phyloP scores from a whole-genome alignment of 306 rosid genomes.

The Comarum palustre region DNA sequence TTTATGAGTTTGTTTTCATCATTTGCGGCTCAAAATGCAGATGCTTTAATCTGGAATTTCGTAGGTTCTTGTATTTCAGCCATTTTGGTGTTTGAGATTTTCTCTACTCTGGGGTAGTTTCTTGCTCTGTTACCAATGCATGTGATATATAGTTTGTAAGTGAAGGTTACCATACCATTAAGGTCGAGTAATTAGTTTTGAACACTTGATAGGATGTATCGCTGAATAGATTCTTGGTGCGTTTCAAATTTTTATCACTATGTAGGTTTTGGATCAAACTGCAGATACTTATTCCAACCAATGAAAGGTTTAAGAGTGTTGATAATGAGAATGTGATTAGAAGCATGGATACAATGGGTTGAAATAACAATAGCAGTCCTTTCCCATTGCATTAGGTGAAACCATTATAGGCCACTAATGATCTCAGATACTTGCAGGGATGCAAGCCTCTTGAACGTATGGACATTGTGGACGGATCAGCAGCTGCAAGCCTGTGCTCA shows the following conservation, averaged over 20 bases:
- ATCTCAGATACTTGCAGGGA: conserved; percentile 52
- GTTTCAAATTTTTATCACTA: not conserved
- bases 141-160: not conserved
- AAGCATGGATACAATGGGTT: not conserved
- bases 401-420: conserved; percentile 1
- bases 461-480: conserved; percentile 60
- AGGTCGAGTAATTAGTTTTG: not conserved
- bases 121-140: not conserved
- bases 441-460: conserved; percentile 68
- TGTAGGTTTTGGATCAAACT: not conserved
- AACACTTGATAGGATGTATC: not conserved
- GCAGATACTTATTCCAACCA: not conserved
- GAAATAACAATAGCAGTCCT: not conserved
- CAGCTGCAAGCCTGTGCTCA: conserved; percentile 64
- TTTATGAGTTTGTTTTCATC: conserved; percentile 18
- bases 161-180: not conserved
- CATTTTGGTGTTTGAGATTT: not conserved
- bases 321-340: not conserved
- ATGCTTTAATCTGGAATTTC: conserved; percentile 26
- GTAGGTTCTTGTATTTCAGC: conserved; percentile 14
- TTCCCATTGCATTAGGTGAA: not conserved
- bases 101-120: not conserved
- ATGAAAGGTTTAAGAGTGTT: not conserved
- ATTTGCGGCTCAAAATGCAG: conserved; percentile 9
- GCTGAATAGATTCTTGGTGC: not conserved